Base-by-base conservation (phyloP, 2,329 filamentous ascomycete species). In the Dichotomopilus funicola region DNA sequence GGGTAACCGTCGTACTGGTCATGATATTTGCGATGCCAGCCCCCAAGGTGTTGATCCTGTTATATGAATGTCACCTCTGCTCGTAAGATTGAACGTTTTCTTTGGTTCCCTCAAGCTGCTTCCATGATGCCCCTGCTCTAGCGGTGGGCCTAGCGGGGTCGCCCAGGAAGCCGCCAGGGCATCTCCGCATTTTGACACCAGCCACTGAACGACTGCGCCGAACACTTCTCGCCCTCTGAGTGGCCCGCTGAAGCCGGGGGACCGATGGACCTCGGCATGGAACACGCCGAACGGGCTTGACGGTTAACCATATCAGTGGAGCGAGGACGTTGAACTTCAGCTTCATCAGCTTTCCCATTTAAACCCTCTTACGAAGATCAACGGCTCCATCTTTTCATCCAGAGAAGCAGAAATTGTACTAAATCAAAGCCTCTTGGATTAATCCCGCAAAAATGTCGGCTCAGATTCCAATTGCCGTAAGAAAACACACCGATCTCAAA, bases 401-500 rank as follows among this genome's bases (percentile, higher is more conserved):
- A 40, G 8, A 40, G 9, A 9, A 12, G 12, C 37, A 40, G 37
- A 40, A 2, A 40, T 40, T 40, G 8, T 40, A 40, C 37, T 40
- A 9, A 9, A 12, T 40, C 37, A 12, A 40, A 40, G 37, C 12
- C 37, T 12, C 8, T 12, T 40, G 37, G 37, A 4, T 9, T 40
- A 9, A 9, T 12, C 8, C 37, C 4, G 12, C 12, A 40, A 65
- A 38, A 31, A 78, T 77, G 75, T 74, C 75, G 41, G 70, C 68
- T 62, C 69, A 68, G 59, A 77, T 78, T 58, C 75, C 75, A 50
- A 69, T 73, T 59, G 73, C 77, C 62, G 75, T 77, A 68, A 19
- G 59, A 51, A 64, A 71, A 42, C 51, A 41, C 57, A 53, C 5
- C 33, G 19, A 41, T 35, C 9, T 33, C 5, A 41, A 31, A 31